Evolutionary conservation across 805 yeast species (phyloP).

Genomic region (Zygosaccharomyces gambellarensis): DNA sequence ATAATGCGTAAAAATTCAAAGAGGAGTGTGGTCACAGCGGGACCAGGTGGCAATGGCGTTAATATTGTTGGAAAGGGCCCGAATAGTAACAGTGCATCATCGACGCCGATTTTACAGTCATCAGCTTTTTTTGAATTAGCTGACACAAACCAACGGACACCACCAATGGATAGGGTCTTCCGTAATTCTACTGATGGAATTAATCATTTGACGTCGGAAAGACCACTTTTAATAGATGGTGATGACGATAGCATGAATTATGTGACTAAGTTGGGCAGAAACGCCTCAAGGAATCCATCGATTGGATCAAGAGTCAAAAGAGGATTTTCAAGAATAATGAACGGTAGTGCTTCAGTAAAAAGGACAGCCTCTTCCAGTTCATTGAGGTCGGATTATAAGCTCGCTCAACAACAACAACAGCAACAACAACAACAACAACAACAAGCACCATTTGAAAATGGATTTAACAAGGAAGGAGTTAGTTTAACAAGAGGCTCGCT

Average conservation of each 20-base stretch:
- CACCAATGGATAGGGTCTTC: conserved; percentile 5
- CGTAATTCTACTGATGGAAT: conserved; percentile 3
- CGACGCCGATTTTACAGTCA: conserved; percentile 10
- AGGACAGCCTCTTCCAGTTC: conserved; percentile 15
- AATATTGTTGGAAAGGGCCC: neutral
- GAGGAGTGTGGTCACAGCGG: conserved; percentile 2
- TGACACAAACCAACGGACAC: conserved; percentile 7
- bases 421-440: neutral
- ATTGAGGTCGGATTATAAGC: conserved; percentile 4
- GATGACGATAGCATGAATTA: conserved; percentile 11
- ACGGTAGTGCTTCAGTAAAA: conserved; percentile 17
- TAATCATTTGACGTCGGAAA: conserved; percentile 1
- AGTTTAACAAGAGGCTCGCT: conserved; percentile 3
- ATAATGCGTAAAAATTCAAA: conserved; percentile 28
- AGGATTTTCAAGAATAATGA: conserved; percentile 28
- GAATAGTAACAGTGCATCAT: conserved; percentile 12
- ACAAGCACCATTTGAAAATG: neutral
- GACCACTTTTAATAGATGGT: neutral
- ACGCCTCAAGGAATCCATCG: conserved; percentile 19
- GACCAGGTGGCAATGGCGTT: neutral
- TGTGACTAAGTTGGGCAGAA: conserved; percentile 14
- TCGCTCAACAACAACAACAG: neutral
- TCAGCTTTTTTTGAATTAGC: conserved; percentile 10
- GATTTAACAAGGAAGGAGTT: neutral
- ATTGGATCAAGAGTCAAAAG: conserved; percentile 28